A percentile compares a stretch with the other conserved stretches of the same genome.
Conservation (phyloP, 306 rosid species). For the Vachellia collinsii region DNA sequence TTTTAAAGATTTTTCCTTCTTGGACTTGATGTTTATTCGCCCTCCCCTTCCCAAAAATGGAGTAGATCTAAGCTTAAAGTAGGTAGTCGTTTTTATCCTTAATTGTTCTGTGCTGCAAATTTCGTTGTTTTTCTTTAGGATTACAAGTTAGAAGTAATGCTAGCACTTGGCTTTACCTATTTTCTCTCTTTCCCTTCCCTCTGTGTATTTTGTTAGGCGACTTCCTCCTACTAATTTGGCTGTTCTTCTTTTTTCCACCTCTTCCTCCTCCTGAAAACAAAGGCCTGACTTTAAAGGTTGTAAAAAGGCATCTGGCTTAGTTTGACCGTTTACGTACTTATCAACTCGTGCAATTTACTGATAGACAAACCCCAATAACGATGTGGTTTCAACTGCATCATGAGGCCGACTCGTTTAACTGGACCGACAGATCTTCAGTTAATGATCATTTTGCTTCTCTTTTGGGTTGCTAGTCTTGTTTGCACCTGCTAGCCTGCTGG, state of each 20-base stretch:
- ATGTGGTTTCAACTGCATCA: background rate
- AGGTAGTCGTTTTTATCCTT: background rate
- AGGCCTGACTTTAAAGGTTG: background rate
- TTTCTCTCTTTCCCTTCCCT: background rate
- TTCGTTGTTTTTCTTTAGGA: slow-evolving; percentile 13
- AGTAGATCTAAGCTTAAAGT: slow-evolving; percentile 46
- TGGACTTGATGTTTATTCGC: slow-evolving; percentile 15
- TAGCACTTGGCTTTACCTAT: slow-evolving; percentile 13
- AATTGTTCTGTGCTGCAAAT: slow-evolving; percentile 27
- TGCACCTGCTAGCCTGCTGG: slow-evolving; percentile 7
- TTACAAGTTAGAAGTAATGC: background rate
- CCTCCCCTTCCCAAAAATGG: slow-evolving; percentile 23
- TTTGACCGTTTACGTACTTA: background rate
- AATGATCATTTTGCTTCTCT: slow-evolving; percentile 21
- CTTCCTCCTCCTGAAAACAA: background rate
- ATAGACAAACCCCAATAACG: background rate
- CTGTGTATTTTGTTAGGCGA: background rate
- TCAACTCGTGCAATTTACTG: slow-evolving; percentile 6
- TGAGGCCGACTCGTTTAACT: background rate
- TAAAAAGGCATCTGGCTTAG: background rate
- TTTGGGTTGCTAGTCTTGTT: slow-evolving; percentile 2
- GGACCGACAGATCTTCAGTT: background rate
- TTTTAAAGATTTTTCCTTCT: background rate
- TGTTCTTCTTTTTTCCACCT: background rate
- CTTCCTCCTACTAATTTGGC: background rate